phyloP scores from a whole-genome alignment of 768 basidiomycete genomes.

The Royoungia palumana region DNA sequence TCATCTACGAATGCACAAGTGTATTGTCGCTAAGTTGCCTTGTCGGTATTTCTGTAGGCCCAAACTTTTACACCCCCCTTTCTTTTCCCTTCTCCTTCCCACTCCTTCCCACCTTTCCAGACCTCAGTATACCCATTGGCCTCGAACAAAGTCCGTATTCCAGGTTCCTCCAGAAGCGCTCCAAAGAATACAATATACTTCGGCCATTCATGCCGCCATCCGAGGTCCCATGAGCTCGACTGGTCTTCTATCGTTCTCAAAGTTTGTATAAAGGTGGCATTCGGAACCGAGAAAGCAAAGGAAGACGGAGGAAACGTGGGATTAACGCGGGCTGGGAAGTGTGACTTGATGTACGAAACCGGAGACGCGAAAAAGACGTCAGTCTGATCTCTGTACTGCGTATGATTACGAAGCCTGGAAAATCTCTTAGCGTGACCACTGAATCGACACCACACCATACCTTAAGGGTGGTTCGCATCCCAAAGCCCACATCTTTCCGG shows the following conservation, averaged over 20 bases:
- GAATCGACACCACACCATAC: constrained; percentile 43
- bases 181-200: constrained; percentile 82
- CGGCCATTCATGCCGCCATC: constrained; percentile 78
- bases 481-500: constrained; percentile 70
- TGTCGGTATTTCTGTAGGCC: constrained; percentile 31
- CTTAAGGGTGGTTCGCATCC: constrained; percentile 90
- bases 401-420: constrained; percentile 42
- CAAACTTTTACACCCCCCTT: constrained; percentile 73
- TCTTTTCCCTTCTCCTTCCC: constrained; percentile 58
- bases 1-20: too few species aligned
- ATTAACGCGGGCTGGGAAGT: constrained; percentile 67
- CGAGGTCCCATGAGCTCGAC: constrained; percentile 22
- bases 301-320: constrained; percentile 62
- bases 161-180: constrained; percentile 55
- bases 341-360: constrained; percentile 53
- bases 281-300: constrained; percentile 49
- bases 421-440: constrained; percentile 7
- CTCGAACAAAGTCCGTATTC: constrained; percentile 45
- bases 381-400: constrained; percentile 75
- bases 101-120: constrained; percentile 69
- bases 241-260: constrained; percentile 29
- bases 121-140: constrained; percentile 61
- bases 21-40: background rate
- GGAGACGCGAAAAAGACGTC: constrained; percentile 79
- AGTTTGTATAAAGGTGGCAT: constrained; percentile 29